Base-by-base conservation (phyloP, 495 filamentous ascomycete genomes). In the Penicillium simplicissimum region DNA sequence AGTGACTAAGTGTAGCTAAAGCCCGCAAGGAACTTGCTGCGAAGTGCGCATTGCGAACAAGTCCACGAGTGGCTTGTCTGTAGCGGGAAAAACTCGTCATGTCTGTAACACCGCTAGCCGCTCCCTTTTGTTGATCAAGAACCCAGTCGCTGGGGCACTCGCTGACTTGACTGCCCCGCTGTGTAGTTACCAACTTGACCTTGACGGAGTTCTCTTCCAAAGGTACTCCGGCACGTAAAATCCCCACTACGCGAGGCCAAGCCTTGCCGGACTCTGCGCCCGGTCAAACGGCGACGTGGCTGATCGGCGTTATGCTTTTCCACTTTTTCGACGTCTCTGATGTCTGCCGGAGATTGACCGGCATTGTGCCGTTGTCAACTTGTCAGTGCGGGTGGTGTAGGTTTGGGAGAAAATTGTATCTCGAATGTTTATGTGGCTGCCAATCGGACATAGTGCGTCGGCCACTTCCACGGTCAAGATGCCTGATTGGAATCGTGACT, bases 191-290 rank as follows among this genome's bases (percentile, higher is more conserved):
- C n/a, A n/a, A 28, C 2, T 31, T 31, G 28, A 31, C 28, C 28
- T 31, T 7, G 8, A 49, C 45, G 51, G 51, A 53, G 28, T 53
- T 53, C 45, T 36, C 3, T 6, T 9, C 9, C 51, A 19, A 19
- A 37, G 3, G 33, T 35, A 35, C 51, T 53, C 51, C 51, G 51
- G 51, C 17, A 53, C 8, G 19, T 8, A 31, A 5, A 36, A 8
- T 37, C 51, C 34, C 51, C 51, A 53, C 51, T 4, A 13, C n/a
- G 11, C 36, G 17, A 40, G 19, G 23, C 57, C 45, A 52, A 40
- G 47, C 43, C 31, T 52, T 59, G 19, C 57, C 42, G 42, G 55
- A 57, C 40, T 35, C n/a, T 53, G 51, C 33, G 51, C 51, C 51
- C 51, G 51, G 51, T 53, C n/a, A 36, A 53, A 36, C 51, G 51